Evolutionary conservation across 2,329 filamentous ascomycete genomes (phyloP).

Genomic region (Cladosporium halotolerans): DNA sequence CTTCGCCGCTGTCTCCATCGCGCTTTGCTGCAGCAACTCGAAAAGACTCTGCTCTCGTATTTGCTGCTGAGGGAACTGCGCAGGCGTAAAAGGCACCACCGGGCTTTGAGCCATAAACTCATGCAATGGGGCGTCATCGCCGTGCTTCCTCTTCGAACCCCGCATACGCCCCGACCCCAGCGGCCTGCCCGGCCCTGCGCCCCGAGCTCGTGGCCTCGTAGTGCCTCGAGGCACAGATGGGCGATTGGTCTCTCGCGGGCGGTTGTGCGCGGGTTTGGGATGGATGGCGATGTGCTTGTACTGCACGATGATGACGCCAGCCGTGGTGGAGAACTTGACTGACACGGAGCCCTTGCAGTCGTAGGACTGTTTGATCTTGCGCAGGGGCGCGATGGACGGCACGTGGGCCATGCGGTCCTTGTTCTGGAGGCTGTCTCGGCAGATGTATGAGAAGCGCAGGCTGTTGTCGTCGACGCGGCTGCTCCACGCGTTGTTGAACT

Average conservation of each 20-base stretch:
- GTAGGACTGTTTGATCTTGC: constrained; percentile 32
- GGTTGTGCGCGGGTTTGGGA: constrained; percentile 40
- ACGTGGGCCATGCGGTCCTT: constrained; percentile 44
- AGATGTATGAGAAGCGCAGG: constrained; percentile 44
- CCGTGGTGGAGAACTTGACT: constrained; percentile 42
- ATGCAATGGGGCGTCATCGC: not conserved
- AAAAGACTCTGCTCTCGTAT: constrained; percentile 5
- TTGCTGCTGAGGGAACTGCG: not conserved
- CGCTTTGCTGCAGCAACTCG: constrained; percentile 8
- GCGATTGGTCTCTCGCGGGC: constrained; percentile 20
- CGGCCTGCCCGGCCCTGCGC: not conserved
- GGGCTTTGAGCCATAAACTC: not conserved
- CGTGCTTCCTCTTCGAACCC: not conserved
- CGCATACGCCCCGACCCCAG: not conserved
- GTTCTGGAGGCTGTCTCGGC: constrained; percentile 46
- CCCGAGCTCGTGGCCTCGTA: not conserved
- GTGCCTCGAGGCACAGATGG: not conserved
- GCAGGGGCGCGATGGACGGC: constrained; percentile 21
- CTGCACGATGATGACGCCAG: constrained; percentile 38
- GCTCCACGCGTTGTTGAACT: constrained; percentile 46
- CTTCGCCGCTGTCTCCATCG: constrained; percentile 2
- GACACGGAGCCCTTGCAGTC: constrained; percentile 44
- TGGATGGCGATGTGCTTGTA: constrained; percentile 44
- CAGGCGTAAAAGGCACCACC: not conserved
- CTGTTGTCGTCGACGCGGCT: constrained; percentile 39